A percentile compares a stretch with the other conserved stretches of the same genome.
Evolutionary conservation across 73 alveolate genomes (phyloP).

Genomic region (Symbiodinium pilosum): DNA sequence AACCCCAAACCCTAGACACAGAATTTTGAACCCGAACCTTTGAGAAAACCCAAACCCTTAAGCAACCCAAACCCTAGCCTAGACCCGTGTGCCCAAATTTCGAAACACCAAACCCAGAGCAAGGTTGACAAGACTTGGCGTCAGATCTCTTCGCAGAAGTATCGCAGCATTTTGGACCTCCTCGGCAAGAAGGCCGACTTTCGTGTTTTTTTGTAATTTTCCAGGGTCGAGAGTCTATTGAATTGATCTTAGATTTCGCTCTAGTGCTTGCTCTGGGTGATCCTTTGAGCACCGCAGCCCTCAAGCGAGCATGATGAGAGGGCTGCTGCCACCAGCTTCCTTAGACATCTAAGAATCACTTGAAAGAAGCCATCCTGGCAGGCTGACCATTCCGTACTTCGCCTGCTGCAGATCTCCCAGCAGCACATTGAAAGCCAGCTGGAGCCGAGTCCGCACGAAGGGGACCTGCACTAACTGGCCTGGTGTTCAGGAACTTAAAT

Average conservation of each 20-base stretch:
- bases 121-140: conserved; percentile 94
- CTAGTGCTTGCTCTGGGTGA: neutral
- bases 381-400: conserved; percentile 94
- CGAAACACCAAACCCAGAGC: neutral
- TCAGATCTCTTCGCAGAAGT: conserved; percentile 89
- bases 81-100: neutral
- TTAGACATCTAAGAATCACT: neutral
- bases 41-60: too few relatives aligned
- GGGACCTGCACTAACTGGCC: neutral
- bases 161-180: conserved; percentile 79
- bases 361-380: neutral
- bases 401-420: conserved; percentile 90
- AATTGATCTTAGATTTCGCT: neutral
- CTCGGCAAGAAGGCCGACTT: conserved; percentile 88
- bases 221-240: neutral
- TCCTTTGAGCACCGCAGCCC: neutral
- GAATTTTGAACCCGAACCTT: too few relatives aligned
- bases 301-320: neutral
- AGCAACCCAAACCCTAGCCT: neutral
- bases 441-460: neutral
- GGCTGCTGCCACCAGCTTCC: too few relatives aligned
- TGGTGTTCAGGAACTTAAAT: too few relatives aligned
- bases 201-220: neutral
- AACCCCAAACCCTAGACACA: too few relatives aligned
- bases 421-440: conserved; percentile 90